Evolutionary conservation across 495 filamentous ascomycete species (phyloP).

Genomic region (Trypethelium eluteriae): DNA sequence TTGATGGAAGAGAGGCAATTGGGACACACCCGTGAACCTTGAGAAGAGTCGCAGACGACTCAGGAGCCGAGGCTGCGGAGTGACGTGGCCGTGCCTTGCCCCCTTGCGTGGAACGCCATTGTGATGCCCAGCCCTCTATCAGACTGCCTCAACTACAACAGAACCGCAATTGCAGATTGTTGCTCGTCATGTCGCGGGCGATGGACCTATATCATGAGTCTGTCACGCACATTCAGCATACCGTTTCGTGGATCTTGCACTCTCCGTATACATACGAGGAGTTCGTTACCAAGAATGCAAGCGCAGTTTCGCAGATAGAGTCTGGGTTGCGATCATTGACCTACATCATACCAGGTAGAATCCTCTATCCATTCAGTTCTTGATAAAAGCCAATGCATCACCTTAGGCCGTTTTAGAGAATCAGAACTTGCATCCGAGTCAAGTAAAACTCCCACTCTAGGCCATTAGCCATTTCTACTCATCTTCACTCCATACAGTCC

Average conservation of each 20-base stretch:
- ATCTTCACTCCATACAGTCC: constrained; percentile 43
- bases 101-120: no score
- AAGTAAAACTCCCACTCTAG: constrained; percentile 35
- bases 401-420: constrained; percentile 77
- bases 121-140: no score
- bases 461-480: constrained; percentile 6
- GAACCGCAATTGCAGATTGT: no score
- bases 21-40: not conserved
- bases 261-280: constrained; percentile 61
- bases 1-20: not conserved
- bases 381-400: constrained; percentile 18
- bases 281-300: constrained; percentile 89
- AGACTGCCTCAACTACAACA: no score
- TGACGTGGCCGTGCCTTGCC: no score
- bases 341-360: constrained; percentile 83
- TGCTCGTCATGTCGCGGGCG: not conserved
- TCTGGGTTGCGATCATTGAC: constrained; percentile 82
- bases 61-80: no score
- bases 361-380: not conserved
- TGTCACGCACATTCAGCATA: not conserved
- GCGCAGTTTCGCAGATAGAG: constrained; percentile 87
- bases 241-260: not conserved
- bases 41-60: no score
- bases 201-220: not conserved
- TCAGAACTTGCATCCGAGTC: constrained; percentile 91